phyloP scores from a whole-genome alignment of 441 rosid species.

The Populus tomentosa region DNA sequence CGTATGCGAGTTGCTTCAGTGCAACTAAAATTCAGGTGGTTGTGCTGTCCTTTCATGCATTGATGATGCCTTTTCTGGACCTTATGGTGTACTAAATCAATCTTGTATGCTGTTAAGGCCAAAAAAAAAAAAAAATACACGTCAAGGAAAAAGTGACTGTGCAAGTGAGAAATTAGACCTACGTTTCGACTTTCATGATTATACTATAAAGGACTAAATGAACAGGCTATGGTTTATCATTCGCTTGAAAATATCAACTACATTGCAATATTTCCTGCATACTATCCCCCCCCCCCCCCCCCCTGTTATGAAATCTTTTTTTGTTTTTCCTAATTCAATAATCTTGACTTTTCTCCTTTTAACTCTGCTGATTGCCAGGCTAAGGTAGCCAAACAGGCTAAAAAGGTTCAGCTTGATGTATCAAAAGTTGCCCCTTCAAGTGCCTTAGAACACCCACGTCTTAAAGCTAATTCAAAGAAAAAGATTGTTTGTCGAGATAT shows the following conservation, averaged over 20 bases:
- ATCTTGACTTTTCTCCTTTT: background rate
- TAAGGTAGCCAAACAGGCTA: constrained; percentile 35
- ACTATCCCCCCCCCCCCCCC: background rate
- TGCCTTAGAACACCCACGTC: constrained; percentile 20
- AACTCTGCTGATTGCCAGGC: constrained; percentile 26
- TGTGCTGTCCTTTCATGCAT: constrained; percentile 3
- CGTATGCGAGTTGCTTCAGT: constrained; percentile 43
- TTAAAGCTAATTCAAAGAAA: constrained; percentile 23
- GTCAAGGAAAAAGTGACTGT: background rate
- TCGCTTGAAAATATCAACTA: background rate
- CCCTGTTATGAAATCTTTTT: background rate
- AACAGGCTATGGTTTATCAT: background rate
- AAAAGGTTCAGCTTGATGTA: constrained; percentile 27
- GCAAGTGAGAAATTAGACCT: background rate
- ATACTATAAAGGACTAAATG: background rate
- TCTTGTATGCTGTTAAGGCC: background rate
- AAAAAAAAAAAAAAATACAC: too few relatives aligned
- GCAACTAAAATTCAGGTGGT: constrained; percentile 56
- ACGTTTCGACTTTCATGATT: background rate
- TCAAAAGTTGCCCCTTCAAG: constrained; percentile 36
- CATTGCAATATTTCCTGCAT: background rate
- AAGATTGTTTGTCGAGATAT: constrained; percentile 18
- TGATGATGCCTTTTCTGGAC: constrained; percentile 5
- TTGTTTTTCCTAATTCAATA: background rate
- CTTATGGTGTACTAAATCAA: background rate